Evolutionary conservation across 2,329 filamentous ascomycete genomes (phyloP).

Genomic region (Cladosporium sp.): DNA sequence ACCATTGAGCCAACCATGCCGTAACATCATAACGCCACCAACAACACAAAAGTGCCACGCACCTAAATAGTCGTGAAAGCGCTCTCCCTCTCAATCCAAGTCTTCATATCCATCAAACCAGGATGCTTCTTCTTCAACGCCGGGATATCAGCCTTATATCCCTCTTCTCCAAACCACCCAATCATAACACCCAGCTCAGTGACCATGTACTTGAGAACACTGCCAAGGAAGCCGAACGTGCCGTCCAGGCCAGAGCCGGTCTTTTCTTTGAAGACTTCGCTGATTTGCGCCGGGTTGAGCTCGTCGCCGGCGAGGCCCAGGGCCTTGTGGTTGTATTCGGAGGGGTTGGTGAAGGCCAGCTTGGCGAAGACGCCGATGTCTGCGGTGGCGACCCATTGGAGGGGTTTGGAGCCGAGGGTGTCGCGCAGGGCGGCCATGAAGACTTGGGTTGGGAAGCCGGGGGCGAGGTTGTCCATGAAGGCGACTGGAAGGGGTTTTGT

Average conservation of each 20-base stretch:
- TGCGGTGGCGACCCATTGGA: conserved; percentile 44
- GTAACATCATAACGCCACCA: not conserved
- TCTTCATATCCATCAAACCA: conserved; percentile 40
- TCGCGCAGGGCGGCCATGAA: conserved; percentile 51
- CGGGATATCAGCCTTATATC: conserved; percentile 50
- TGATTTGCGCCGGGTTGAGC: conserved; percentile 51
- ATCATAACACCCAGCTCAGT: conserved; percentile 37
- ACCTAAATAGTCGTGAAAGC: conserved; percentile 25
- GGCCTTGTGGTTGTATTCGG: conserved; percentile 48
- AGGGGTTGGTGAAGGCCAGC: conserved; percentile 48
- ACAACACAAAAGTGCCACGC: too few relatives aligned
- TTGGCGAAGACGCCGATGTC: conserved; percentile 57
- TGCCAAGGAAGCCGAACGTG: conserved; percentile 47
- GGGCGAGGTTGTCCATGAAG: conserved; percentile 63
- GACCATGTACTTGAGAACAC: conserved; percentile 45
- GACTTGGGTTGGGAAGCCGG: conserved; percentile 51
- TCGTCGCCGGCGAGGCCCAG: conserved; percentile 57
- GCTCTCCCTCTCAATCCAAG: conserved; percentile 35
- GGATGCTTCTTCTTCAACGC: conserved; percentile 48
- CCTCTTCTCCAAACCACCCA: conserved; percentile 52
- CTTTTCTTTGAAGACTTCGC: conserved; percentile 47
- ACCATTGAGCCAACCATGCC: not conserved
- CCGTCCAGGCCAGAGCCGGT: conserved; percentile 47
- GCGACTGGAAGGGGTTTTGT: conserved; percentile 44
- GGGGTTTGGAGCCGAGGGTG: conserved; percentile 31